Percentiles rank a stretch among this genome's conserved stretches.
Conservation (phyloP, 2,329 filamentous ascomycete species). For the Colletotrichum costaricense region DNA sequence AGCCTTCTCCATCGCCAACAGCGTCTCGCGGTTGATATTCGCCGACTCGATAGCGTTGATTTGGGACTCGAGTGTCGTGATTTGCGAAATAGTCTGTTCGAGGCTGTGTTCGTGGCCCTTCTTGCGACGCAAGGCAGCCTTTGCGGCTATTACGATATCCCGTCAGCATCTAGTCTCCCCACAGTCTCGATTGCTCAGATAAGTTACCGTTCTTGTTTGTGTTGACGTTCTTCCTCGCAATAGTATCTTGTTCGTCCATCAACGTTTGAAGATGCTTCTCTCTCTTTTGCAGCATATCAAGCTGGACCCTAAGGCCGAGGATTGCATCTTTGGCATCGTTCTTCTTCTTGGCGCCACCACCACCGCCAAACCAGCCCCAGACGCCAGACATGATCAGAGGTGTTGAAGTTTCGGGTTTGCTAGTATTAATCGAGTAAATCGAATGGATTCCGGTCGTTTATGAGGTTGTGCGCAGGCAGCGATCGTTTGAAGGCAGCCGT, state of each 20-base stretch:
- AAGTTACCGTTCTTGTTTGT: conserved; percentile 90
- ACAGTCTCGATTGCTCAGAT: conserved; percentile 7
- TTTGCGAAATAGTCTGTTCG: conserved; percentile 90
- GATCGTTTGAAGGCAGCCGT: conserved; percentile 28
- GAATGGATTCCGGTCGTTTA: conserved; percentile 4
- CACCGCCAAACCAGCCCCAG: conserved; percentile 94
- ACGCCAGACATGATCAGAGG: conserved; percentile 68
- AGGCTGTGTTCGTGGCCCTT: conserved; percentile 93
- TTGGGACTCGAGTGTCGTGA: conserved; percentile 92
- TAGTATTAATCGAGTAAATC: background rate
- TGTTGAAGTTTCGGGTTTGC: conserved; percentile 21
- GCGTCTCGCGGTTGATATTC: conserved; percentile 98
- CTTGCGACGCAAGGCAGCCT: conserved; percentile 90
- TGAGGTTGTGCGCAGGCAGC: conserved; percentile 27
- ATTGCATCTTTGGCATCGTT: conserved; percentile 90
- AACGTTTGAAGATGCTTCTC: conserved; percentile 91
- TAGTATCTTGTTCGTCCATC: conserved; percentile 90
- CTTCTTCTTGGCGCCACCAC: conserved; percentile 84
- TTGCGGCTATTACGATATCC: conserved; percentile 73
- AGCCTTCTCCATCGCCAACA: conserved; percentile 93
- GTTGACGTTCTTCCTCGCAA: conserved; percentile 88
- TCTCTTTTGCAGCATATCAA: conserved; percentile 98
- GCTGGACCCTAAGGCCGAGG: conserved; percentile 83
- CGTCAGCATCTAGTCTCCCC: conserved; percentile 2
- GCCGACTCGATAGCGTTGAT: conserved; percentile 97